phyloP scores from a whole-genome alignment of 148 eudicot species.

The Limonium bicolor region DNA sequence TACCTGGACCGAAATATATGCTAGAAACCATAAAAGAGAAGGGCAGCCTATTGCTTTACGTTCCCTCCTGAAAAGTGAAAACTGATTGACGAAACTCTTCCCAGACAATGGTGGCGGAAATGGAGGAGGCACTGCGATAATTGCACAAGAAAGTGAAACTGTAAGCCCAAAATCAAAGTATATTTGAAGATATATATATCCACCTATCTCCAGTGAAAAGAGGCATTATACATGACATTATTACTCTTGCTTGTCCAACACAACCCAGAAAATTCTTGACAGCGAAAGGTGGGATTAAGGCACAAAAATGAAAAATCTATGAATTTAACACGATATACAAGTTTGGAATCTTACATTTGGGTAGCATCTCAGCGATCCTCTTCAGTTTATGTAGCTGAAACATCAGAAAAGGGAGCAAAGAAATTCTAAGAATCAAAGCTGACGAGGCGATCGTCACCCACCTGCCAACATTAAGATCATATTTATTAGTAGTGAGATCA shows the following conservation, averaged over 20 bases:
- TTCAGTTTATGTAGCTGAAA: constrained; percentile 54
- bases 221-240: too few relatives aligned
- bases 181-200: neutral
- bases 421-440: constrained; percentile 48
- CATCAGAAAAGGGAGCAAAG: constrained; percentile 44
- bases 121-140: constrained; percentile 88
- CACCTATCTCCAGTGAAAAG: neutral
- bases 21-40: constrained; percentile 56
- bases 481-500: neutral
- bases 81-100: constrained; percentile 41
- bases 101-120: constrained; percentile 87
- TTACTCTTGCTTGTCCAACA: too few relatives aligned
- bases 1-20: constrained; percentile 52
- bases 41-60: constrained; percentile 68
- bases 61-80: constrained; percentile 44
- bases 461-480: constrained; percentile 19
- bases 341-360: constrained; percentile 50
- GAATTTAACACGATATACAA: neutral
- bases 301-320: neutral
- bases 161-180: constrained; percentile 6
- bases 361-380: constrained; percentile 30
- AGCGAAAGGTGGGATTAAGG: neutral
- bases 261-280: too few relatives aligned
- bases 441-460: constrained; percentile 61
- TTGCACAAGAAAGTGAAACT: constrained; percentile 18